Base-by-base conservation (phyloP, 306 rosid species). In the Gastrolobium bilobum region DNA sequence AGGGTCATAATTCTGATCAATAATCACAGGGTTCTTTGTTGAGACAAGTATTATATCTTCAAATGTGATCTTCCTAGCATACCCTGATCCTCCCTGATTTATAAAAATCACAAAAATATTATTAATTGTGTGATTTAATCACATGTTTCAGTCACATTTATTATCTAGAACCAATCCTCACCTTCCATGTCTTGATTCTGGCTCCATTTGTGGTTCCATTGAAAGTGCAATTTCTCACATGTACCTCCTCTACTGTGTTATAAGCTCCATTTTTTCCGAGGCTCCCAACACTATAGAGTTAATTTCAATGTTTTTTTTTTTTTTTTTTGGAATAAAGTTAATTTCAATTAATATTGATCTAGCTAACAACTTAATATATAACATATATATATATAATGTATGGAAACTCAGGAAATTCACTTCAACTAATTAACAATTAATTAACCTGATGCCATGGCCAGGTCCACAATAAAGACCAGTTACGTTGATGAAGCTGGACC, bases 161-260 rank as follows among this genome's bases (percentile, higher is more conserved):
- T 26, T 3, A 52, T 13, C 2, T 10, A 78, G 10, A 46, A 1
- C 1, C 7, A 4, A 35, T 26, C 3, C 2, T 77, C 76, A 89
- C 90, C 63, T 13, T 2, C 87, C 87, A 80, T 73, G 94, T 88
- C 86, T 87, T 90, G 79, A 90, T 87, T 86, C 94, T 84, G 6
- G 74, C 88, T 62, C 87, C 94, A 87, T 87, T 87, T 60, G 43
- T 14, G 6, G 88, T 81, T 35, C 77, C 37, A 0, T 4, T 44
- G 68, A 85, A 83, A 15, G 73, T 90, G 75, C 90, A 84, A 26
- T 88, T 73, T 4, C 15, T 29, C n/a, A 90, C 91, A 30, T 77
- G 63, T 11, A 90, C 30, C 15, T 84, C 85, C 74, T 90, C 90
- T 6, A 87, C 90, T 9, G 65, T 30, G 4, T 57, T 67, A 33